Evolutionary conservation across 2,329 filamentous ascomycete species (phyloP), one percentile per base, ranked within the genome.

Genomic region (Cladosporium sp.): DNA sequence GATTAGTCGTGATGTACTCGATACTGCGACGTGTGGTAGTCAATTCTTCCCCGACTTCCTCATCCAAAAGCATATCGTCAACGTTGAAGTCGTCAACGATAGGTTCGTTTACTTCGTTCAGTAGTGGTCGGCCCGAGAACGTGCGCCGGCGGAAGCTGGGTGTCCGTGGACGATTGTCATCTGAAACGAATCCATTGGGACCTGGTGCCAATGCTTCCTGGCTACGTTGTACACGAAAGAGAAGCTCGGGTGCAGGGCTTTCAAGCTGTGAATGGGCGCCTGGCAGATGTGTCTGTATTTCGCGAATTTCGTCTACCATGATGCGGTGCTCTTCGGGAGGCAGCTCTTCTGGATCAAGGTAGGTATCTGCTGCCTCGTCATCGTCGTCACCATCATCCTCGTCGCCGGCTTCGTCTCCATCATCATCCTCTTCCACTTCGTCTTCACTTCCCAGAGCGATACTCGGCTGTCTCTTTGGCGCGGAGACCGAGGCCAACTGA

Each of bases 71-170:
- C 62, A 65, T 59, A 16, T 62, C 64, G 6, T 66, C 49, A 18
- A 65, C 10, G 5, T 23, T 31, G 23, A 53, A 53, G 33, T 65
- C 63, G n/a, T 73, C 69, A 18, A 67, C 33, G 40, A 73, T 72
- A 21, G 63, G 63, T 56, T 74, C 73, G 35, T 69, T 53, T 31
- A 73, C 69, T 64, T 73, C 72, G 11, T 72, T 72, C 29, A 72
- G 52, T 23, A 62, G 66, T 11, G 62, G 55, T 10, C 40, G 60
- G n/a, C 52, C 52, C 6, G 28, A 33, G 52, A 31, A 33, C 10
- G 31, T 31, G 16, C 65, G 50, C 5, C 35, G 61, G 21, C 23
- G 61, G 14, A 31, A 55, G 31, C 52, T 53, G 21, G 52, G 46
- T 37, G 18, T 5, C 35, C 28, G 35, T 28, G 29, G 14, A 28